Evolutionary conservation across 257 asterid species (phyloP).

Genomic region (Fraxinus quadrangulata): DNA sequence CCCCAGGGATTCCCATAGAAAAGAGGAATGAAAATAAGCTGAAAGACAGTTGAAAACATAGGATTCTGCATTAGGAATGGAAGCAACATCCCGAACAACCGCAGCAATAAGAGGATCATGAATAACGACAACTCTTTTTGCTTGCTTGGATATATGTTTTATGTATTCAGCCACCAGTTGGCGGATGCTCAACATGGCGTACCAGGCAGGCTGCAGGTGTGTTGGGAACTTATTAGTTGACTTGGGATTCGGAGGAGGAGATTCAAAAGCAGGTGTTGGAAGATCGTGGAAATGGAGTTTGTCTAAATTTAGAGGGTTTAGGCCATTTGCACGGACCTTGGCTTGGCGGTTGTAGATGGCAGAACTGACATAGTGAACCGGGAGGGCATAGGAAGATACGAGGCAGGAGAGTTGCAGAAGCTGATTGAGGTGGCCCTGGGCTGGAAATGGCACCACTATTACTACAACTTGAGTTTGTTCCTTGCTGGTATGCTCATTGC

Average conservation of each 20-base stretch:
- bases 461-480: constrained; percentile 15
- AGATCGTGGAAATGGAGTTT: constrained; percentile 38
- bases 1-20: background rate
- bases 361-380: constrained; percentile 39
- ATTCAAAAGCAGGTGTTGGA: constrained; percentile 25
- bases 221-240: constrained; percentile 30
- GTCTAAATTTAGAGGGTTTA: constrained; percentile 32
- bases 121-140: constrained; percentile 31
- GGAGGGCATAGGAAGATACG: constrained; percentile 31
- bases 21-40: constrained; percentile 18
- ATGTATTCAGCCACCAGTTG: constrained; percentile 24
- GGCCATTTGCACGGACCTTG: constrained; percentile 32
- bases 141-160: constrained; percentile 10
- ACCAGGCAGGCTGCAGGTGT: constrained; percentile 35
- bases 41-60: constrained; percentile 35
- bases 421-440: constrained; percentile 46
- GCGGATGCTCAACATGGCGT: constrained; percentile 30
- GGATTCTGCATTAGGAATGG: constrained; percentile 37
- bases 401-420: constrained; percentile 42
- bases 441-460: constrained; percentile 37
- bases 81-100: constrained; percentile 38
- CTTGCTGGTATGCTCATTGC: background rate
- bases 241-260: constrained; percentile 40
- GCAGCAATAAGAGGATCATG: constrained; percentile 40
- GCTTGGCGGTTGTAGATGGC: constrained; percentile 51